phyloP scores from a whole-genome alignment of 495 filamentous ascomycete genomes.

The Cetradonia linearis region DNA sequence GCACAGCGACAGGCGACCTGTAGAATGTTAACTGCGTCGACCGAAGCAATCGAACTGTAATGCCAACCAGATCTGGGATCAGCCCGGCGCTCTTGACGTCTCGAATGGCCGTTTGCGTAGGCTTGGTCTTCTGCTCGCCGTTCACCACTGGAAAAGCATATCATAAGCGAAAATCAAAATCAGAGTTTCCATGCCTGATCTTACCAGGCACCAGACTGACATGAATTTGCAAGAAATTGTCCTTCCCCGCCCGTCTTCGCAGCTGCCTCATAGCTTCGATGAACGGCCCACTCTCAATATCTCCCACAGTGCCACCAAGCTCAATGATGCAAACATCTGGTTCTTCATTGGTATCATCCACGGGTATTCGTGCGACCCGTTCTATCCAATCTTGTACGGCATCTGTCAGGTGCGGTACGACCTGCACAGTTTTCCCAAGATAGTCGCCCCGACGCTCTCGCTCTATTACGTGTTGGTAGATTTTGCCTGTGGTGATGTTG shows the following conservation, averaged over 20 bases:
- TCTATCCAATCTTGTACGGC: conserved; percentile 90
- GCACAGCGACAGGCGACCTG: conserved; percentile 84
- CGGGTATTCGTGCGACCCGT: conserved; percentile 73
- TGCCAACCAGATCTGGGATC: conserved; percentile 56
- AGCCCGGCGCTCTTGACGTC: conserved; percentile 71
- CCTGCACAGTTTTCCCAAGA: conserved; percentile 84
- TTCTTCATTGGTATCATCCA: conserved; percentile 69
- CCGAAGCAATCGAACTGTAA: neutral
- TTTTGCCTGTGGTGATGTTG: conserved; percentile 94
- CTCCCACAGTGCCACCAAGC: conserved; percentile 71
- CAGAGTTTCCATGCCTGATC: neutral
- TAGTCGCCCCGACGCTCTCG: conserved; percentile 74
- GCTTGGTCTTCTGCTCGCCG: conserved; percentile 95
- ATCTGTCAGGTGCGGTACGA: conserved; percentile 85
- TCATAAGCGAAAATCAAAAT: neutral
- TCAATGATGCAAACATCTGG: conserved; percentile 81
- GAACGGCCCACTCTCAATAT: conserved; percentile 87
- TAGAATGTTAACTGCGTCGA: neutral
- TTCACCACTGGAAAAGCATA: conserved; percentile 35
- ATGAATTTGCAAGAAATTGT: conserved; percentile 79
- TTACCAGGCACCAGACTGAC: conserved; percentile 61
- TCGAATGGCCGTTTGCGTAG: conserved; percentile 82
- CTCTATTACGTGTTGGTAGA: conserved; percentile 80
- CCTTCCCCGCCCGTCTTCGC: conserved; percentile 51
- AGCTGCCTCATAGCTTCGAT: conserved; percentile 79